Conservation (phyloP, 345 rosid species). For the Firmiana major region DNA sequence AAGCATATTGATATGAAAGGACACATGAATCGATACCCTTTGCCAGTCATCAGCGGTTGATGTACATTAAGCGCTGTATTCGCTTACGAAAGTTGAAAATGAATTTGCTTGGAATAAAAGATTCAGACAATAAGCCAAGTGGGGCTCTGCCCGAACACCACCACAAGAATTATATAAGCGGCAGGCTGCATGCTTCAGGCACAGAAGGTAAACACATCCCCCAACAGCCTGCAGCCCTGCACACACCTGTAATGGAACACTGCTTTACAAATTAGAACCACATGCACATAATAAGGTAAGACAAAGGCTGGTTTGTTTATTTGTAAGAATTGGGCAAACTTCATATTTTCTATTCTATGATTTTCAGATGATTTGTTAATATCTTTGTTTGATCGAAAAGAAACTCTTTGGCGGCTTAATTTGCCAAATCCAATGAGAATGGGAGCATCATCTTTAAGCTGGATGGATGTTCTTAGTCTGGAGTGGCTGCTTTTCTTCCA, state of each 20-base stretch:
- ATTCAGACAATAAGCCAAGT: background rate
- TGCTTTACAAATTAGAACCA: too few relatives aligned
- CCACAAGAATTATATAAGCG: background rate
- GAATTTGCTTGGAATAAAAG: too few relatives aligned
- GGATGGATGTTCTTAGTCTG: background rate
- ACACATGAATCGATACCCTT: constrained; percentile 12
- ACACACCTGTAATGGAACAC: too few relatives aligned
- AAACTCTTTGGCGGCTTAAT: background rate
- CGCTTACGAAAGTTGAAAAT: background rate
- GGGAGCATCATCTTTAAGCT: background rate
- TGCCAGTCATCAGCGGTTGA: background rate
- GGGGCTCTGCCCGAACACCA: background rate
- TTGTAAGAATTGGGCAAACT: too few relatives aligned
- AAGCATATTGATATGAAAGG: background rate
- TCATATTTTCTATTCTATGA: too few relatives aligned
- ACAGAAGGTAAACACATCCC: background rate
- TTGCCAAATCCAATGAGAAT: background rate
- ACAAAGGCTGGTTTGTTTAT: too few relatives aligned
- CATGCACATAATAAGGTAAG: too few relatives aligned
- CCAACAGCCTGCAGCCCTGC: background rate
- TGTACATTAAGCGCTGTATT: background rate
- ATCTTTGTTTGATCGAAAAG: too few relatives aligned
- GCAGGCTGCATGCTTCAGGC: background rate
- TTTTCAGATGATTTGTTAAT: too few relatives aligned
- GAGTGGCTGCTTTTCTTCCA: too few relatives aligned